Percentiles rank a stretch among this genome's conserved stretches.
These are phyloP conservation scores for Lepiota venenata DNA, from an alignment of 768 basidiomycete genomes.

Conservation along the genomic window DNA sequence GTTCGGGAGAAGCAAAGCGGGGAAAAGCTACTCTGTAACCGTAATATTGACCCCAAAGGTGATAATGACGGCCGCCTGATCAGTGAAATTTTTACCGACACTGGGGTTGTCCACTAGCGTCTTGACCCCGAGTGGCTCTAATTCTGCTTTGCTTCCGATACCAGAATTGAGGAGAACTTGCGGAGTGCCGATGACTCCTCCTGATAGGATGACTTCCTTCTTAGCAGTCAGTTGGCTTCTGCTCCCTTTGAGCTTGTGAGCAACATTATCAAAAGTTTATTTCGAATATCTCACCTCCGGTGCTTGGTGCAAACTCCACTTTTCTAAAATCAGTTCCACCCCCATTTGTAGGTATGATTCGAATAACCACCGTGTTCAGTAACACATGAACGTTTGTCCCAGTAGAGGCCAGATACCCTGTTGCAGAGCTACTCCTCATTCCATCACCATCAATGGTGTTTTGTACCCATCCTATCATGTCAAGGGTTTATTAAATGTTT, in stretches of 20 bases:
- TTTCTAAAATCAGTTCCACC: background rate
- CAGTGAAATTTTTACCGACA: constrained; percentile 18
- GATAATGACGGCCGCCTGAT: constrained; percentile 6
- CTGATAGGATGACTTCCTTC: constrained; percentile 47
- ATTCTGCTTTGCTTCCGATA: constrained; percentile 15
- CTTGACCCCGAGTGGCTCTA: constrained; percentile 11
- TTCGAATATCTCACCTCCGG: too few species aligned
- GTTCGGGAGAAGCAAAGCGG: background rate
- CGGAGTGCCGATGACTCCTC: constrained; percentile 19
- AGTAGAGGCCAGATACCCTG: constrained; percentile 1
- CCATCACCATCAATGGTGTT: constrained; percentile 7
- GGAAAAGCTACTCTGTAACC: background rate
- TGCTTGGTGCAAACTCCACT: constrained; percentile 11
- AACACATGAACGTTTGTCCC: constrained; percentile 21
- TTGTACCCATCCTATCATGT: background rate
- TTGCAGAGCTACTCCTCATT: constrained; percentile 8
- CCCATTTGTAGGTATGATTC: background rate
- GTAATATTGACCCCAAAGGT: background rate
- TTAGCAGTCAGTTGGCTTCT: constrained; percentile 25
- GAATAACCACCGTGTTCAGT: constrained; percentile 14
- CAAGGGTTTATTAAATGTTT: background rate
- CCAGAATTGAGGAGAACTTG: constrained; percentile 21
- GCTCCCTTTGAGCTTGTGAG: background rate
- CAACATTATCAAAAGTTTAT: too few species aligned
- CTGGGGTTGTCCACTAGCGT: constrained; percentile 13